A percentile compares a stretch with the other conserved stretches of the same genome.
phyloP scores from a whole-genome alignment of 2,329 filamentous ascomycete species.

The Penicillium olsonii region DNA sequence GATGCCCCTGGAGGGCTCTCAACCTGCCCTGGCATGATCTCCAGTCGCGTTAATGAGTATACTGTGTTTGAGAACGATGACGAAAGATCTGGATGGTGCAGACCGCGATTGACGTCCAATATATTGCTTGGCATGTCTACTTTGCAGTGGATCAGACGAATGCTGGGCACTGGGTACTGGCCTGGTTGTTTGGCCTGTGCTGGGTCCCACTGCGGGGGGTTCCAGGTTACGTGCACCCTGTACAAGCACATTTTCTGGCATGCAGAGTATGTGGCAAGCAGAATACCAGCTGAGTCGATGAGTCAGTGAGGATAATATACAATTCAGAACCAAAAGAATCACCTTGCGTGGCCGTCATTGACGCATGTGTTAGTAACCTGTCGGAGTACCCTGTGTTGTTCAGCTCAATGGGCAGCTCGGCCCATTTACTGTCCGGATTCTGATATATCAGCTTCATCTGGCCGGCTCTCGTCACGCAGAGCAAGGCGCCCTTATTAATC shows the following conservation, averaged over 20 bases:
- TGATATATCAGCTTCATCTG: slow-evolving; percentile 75
- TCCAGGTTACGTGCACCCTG: slow-evolving; percentile 75
- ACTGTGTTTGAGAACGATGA: slow-evolving; percentile 29
- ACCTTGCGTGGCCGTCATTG: slow-evolving; percentile 75
- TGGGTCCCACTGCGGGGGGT: slow-evolving; percentile 57
- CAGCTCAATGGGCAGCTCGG: slow-evolving; percentile 72
- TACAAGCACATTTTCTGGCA: slow-evolving; percentile 74
- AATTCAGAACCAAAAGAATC: slow-evolving; percentile 15
- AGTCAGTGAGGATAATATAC: slow-evolving; percentile 9
- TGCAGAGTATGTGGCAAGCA: slow-evolving; percentile 48
- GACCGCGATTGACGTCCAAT: slow-evolving; percentile 27
- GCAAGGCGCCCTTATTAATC: slow-evolving; percentile 68
- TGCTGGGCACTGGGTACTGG: slow-evolving; percentile 37
- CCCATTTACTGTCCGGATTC: slow-evolving; percentile 70
- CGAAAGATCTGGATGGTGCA: slow-evolving; percentile 26
- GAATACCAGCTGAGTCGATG: slow-evolving; percentile 30
- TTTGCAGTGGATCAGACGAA: slow-evolving; percentile 41
- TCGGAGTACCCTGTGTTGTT: slow-evolving; percentile 72
- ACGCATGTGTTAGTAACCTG: slow-evolving; percentile 77
- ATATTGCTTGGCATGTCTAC: slow-evolving; percentile 37
- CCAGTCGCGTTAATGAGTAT: slow-evolving; percentile 72
- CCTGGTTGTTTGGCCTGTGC: slow-evolving; percentile 31
- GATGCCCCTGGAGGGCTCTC: slow-evolving; percentile 60
- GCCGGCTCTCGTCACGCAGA: slow-evolving; percentile 75
- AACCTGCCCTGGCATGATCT: slow-evolving; percentile 68